These are phyloP conservation scores for Penicillium turbatum DNA, from an alignment of 495 filamentous ascomycete genomes.

Conservation along the genomic window DNA sequence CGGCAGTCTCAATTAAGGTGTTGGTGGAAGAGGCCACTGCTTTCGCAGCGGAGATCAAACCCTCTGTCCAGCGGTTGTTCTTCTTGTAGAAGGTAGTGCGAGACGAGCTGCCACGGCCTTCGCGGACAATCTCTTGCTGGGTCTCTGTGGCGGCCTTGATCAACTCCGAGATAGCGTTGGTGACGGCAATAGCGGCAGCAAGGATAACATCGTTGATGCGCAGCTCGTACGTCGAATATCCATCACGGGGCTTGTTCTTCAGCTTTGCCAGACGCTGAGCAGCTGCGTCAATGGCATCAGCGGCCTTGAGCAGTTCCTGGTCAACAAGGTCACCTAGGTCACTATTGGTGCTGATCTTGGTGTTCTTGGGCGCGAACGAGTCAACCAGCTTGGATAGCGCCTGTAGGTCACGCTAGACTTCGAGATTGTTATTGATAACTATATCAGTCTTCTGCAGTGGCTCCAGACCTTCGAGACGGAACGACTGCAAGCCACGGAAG, in stretches of 20 bases:
- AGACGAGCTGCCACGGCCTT: conserved; percentile 83
- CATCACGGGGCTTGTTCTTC: conserved; percentile 87
- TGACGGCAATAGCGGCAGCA: conserved; percentile 90
- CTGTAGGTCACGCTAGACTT: conserved; percentile 88
- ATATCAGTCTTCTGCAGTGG: conserved; percentile 89
- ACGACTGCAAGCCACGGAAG: conserved; percentile 91
- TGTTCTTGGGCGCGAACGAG: conserved; percentile 78
- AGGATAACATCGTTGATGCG: conserved; percentile 92
- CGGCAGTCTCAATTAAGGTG: conserved; percentile 93
- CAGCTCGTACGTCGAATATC: conserved; percentile 92
- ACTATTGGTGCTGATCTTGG: conserved; percentile 72
- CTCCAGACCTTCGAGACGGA: conserved; percentile 85
- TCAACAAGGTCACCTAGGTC: conserved; percentile 94
- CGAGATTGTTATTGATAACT: conserved; percentile 92
- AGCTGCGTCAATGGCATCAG: conserved; percentile 90
- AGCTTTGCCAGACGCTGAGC: conserved; percentile 83
- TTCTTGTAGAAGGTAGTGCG: conserved; percentile 99
- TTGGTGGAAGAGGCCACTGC: conserved; percentile 90
- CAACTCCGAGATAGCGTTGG: conserved; percentile 93
- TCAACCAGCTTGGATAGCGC: conserved; percentile 88
- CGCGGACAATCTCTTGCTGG: conserved; percentile 96
- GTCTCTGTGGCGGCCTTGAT: conserved; percentile 94
- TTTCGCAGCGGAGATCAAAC: conserved; percentile 93
- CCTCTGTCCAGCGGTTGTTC: conserved; percentile 97
- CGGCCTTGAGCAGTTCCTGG: conserved; percentile 85